Evolutionary conservation across 441 rosid genomes (phyloP), one percentile per base, ranked within the genome.

Genomic region (Capsella rubella): DNA sequence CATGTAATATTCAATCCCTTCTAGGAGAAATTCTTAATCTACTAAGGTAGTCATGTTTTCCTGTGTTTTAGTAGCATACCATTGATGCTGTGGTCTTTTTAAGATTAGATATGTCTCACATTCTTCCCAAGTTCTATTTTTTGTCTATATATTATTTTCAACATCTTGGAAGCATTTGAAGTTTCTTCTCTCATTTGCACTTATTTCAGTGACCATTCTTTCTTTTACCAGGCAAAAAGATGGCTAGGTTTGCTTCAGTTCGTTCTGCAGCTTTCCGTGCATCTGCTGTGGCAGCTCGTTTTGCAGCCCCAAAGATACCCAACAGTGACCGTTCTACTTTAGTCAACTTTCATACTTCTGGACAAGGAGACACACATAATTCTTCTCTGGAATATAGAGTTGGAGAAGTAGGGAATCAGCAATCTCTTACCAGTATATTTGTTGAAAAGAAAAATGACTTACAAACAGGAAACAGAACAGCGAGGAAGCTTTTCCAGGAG

Each of bases 201-300:
- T 14, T 11, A 71, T 16, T 70, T 21, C 15, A 53, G 2, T 75
- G 59, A 27, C 14, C 15, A 4, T 43, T 49, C 50, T 16, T 74
- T 39, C 52, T 61, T 78, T 77, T 31, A 59, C 52, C 74, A 92
- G 97, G 88, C 71, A 77, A 90, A 76, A 76, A 89, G 76, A 75
- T 61, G 51, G 78, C 73, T 53, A 83, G 87, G 77, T 92, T 92
- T 47, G 81, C 91, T 67, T 89, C 95, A 75, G 78, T 92, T 77
- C 95, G 97, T 74, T 78, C 83, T 25, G 87, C 87, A 61, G 85
- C 95, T 28, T 84, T 92, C 78, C 87, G 97, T 50, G 91, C 90
- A 63, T 85, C 87, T 78, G 95, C 88, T 81, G 74, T 85, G 59
- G 87, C 86, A 64, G 87, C 92, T 81, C 82, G 75, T 16, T 76